Base-by-base conservation (phyloP, 1,139 yeast genomes). In the Sugiyamaella xylanicola region DNA sequence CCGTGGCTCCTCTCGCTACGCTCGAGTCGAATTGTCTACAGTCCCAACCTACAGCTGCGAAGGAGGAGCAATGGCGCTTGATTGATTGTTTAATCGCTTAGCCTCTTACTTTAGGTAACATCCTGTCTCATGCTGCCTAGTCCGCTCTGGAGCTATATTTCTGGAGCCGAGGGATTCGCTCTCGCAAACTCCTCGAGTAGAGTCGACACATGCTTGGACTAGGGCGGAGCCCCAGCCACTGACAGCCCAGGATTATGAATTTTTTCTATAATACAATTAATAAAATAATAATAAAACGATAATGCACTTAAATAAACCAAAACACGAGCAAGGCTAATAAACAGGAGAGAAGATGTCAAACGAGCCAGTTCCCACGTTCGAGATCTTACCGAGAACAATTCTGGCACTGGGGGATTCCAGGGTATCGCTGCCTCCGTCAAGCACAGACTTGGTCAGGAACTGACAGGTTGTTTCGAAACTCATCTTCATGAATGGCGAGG, bases 401-500 rank as follows among this genome's bases (percentile, higher is more conserved):
- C 95, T 82, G n/a, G 99, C 95, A 46, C 96, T 87, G 32, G 99
- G 99, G 59, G 91, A 84, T 65, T 90, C 92, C 68, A 95, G 77
- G 61, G 85, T 85, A 74, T 95, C 99, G 65, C 86, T 79, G 61
- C 89, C 97, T 60, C 95, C 91, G 65, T 93, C 95, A 70, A 95
- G 79, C 46, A 95, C 98, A 11, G 99, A 96, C 77, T 90, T 90
- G 54, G 97, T 93, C 73, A 95, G 81, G 80, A 95, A 95, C 74
- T 89, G 96, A 77, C 97, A 91, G 1, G 99, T 95, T 48, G 99
- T 93, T 76, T 95, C 99, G 74, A 91, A 95, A 58, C 97, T 90
- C 99, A 95, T 95, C 80, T 95, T 95, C 93, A 91, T 86, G 77
- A 95, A 89, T 32, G 98, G 88, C 9, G 98, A 92, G 1, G 98